Conservation (phyloP, 2,329 filamentous ascomycete genomes). For the Cercospora berteroae region DNA sequence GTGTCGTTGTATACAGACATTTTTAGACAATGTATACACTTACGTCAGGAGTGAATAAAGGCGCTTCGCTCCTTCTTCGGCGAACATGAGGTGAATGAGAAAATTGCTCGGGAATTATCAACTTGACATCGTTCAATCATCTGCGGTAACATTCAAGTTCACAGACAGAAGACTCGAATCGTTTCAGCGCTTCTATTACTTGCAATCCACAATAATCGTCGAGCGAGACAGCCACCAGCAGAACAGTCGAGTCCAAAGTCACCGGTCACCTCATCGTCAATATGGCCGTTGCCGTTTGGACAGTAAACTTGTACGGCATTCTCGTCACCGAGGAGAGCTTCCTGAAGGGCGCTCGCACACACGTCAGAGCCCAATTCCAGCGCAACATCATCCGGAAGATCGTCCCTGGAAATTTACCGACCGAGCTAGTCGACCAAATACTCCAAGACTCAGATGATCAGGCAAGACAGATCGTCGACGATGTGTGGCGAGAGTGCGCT, state of each 20-base stretch:
- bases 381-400: neutral
- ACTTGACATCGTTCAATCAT: neutral
- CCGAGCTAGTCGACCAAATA: neutral
- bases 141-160: neutral
- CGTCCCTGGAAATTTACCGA: neutral
- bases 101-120: neutral
- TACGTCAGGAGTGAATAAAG: neutral
- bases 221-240: neutral
- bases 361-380: neutral
- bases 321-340: constrained; percentile 12
- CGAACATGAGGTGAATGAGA: neutral
- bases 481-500: neutral
- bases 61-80: neutral
- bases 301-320: neutral
- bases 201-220: neutral
- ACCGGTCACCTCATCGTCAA: neutral
- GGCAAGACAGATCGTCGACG: neutral
- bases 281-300: neutral
- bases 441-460: neutral
- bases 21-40: no score
- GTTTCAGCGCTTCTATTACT: neutral
- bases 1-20: no score
- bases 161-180: neutral
- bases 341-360: neutral
- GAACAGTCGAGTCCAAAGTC: neutral